A percentile compares a stretch with the other conserved stretches of the same genome.
Evolutionary conservation across 1,284 basidiomycete species (phyloP).

Genomic region (Boletus semigastroideus): DNA sequence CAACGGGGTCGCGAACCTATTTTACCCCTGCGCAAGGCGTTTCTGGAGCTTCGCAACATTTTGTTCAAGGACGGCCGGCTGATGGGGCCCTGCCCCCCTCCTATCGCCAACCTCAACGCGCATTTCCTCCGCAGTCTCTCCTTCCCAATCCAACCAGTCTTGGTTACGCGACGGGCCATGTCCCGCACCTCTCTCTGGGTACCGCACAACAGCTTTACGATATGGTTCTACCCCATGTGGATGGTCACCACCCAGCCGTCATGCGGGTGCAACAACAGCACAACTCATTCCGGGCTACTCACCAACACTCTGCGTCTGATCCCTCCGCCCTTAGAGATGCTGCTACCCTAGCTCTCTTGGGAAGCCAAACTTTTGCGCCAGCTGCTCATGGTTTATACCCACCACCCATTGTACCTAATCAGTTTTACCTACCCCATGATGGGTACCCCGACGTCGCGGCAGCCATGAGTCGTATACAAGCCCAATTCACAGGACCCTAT

Average conservation of each 20-base stretch:
- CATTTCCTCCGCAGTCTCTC: slow-evolving; percentile 55
- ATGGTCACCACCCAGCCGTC: slow-evolving; percentile 63
- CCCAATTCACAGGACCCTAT: slow-evolving; percentile 62
- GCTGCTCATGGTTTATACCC: slow-evolving; percentile 45
- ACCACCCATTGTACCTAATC: slow-evolving; percentile 51
- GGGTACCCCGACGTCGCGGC: slow-evolving; percentile 59
- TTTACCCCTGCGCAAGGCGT: slow-evolving; percentile 36
- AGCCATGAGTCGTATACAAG: slow-evolving; percentile 55
- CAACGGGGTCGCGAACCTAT: slow-evolving; percentile 54
- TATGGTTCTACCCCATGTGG: slow-evolving; percentile 66
- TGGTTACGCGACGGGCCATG: slow-evolving; percentile 53
- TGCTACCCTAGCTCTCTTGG: slow-evolving; percentile 59
- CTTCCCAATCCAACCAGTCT: slow-evolving; percentile 54
- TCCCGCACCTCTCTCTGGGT: slow-evolving; percentile 62
- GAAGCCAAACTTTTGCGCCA: slow-evolving; percentile 54
- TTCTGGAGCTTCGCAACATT: slow-evolving; percentile 41
- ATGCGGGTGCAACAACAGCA: slow-evolving; percentile 75
- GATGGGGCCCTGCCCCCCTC: slow-evolving; percentile 45
- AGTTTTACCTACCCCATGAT: slow-evolving; percentile 65
- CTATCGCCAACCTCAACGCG: slow-evolving; percentile 59
- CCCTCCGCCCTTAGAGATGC: slow-evolving; percentile 71
- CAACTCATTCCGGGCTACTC: slow-evolving; percentile 63
- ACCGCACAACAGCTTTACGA: slow-evolving; percentile 75
- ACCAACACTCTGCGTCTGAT: slow-evolving; percentile 79
- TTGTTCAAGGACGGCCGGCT: slow-evolving; percentile 49